Conservation (phyloP, 139 green algal species). For the Coccomyxa sp. region DNA sequence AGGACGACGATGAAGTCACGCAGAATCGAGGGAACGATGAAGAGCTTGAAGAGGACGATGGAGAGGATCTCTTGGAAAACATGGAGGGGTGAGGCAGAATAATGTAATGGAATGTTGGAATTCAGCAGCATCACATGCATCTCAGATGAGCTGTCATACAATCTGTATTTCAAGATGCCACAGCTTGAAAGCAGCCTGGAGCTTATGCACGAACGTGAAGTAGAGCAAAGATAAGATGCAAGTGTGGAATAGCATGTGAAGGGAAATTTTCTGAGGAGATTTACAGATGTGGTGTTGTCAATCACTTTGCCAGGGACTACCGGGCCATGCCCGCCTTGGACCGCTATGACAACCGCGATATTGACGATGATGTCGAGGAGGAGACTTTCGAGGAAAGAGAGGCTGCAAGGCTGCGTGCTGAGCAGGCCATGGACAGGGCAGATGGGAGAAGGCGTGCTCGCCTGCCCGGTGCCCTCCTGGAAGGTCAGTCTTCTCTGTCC, state of each 20-base stretch:
- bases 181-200: too few relatives aligned
- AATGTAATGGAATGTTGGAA: too few relatives aligned
- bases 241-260: too few relatives aligned
- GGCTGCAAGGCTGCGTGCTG: slow-evolving; percentile 59
- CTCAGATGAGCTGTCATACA: too few relatives aligned
- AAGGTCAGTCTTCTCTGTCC: slow-evolving; percentile 7
- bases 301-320: slow-evolving; percentile 77
- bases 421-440: slow-evolving; percentile 65
- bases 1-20: background rate
- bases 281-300: too few relatives aligned
- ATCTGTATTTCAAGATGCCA: too few relatives aligned
- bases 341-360: slow-evolving; percentile 78
- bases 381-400: slow-evolving; percentile 55
- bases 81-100: slow-evolving; percentile 57
- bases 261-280: too few relatives aligned
- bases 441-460: slow-evolving; percentile 41
- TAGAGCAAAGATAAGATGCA: too few relatives aligned
- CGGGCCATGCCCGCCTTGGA: slow-evolving; percentile 81
- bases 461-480: slow-evolving; percentile 57
- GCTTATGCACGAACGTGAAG: too few relatives aligned
- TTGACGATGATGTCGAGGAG: slow-evolving; percentile 62
- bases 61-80: slow-evolving; percentile 87
- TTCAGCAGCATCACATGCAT: too few relatives aligned
- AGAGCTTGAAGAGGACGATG: slow-evolving; percentile 69
- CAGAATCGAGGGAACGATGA: slow-evolving; percentile 26